Evolutionary conservation across 306 rosid genomes (phyloP).

Genomic region (Prinsepia uniflora): DNA sequence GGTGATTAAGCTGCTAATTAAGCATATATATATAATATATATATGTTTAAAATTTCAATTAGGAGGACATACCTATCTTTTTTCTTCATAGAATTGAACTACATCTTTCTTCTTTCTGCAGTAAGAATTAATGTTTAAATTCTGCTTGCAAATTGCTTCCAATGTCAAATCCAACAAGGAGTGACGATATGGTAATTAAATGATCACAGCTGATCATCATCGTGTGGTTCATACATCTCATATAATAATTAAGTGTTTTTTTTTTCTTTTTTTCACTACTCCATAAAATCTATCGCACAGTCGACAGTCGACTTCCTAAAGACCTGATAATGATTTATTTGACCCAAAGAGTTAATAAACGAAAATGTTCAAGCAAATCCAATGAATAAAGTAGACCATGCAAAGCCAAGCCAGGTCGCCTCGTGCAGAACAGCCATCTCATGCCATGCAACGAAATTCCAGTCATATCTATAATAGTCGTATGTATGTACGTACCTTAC

Average conservation of each 20-base stretch:
- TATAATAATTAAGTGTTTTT: too few relatives aligned
- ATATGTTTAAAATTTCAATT: neutral
- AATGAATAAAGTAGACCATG: neutral
- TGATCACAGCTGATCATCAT: too few relatives aligned
- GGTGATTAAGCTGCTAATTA: neutral
- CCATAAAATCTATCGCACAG: too few relatives aligned
- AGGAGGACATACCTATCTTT: neutral
- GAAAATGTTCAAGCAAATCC: neutral
- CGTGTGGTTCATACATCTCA: too few relatives aligned
- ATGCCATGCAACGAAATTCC: neutral
- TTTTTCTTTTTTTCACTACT: too few relatives aligned
- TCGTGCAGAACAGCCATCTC: neutral
- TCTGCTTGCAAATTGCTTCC: too few relatives aligned
- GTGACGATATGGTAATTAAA: neutral
- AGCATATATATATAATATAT: neutral
- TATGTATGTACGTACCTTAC: too few relatives aligned
- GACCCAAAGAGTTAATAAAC: neutral
- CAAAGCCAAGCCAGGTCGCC: neutral
- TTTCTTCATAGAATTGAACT: conserved; percentile 1
- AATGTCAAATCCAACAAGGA: neutral
- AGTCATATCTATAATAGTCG: too few relatives aligned
- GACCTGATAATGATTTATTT: neutral
- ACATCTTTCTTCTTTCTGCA: neutral
- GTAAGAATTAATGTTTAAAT: neutral
- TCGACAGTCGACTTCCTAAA: too few relatives aligned